Evolutionary conservation across 371 early-diverging fungal genomes (phyloP), one percentile per base, ranked within the genome.

Genomic region (Mortierella sp.): DNA sequence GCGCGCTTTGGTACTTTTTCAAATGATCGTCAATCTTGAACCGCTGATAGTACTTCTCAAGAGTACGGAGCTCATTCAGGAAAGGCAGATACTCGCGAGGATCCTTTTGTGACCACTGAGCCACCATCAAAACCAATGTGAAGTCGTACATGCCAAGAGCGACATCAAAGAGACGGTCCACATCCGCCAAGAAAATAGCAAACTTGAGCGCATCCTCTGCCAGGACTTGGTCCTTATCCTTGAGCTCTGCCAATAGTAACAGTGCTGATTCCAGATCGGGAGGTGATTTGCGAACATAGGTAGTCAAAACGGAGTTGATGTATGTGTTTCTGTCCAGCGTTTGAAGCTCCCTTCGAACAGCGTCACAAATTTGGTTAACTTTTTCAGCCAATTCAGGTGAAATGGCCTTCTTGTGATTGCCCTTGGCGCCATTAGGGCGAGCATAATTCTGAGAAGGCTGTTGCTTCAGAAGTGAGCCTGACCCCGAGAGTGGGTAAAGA

Each of bases 101-200:
- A 88, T 98, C 98, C 88, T 88, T 96, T 72, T 98, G 97, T 22
- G 96, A 94, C 76, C 95, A 94, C 81, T 97, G 97, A 18, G 97
- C 98, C 24, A 98, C 97, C 93, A 96, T 92, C 45, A 98, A 80
- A 10, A 96, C 97, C 64, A 98, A 87, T 18, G 91, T 85, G 77
- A 98, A 95, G 73, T 98, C 96, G 74, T 98, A 98, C 91, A 96
- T 92, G 26, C 97, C 97, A 70, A 98, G 86, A 1, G 98, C 98
- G 4, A 96, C 95, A 76, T 97, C 90, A 73, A 95, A 98, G 10
- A 98, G 88, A 14, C 87, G 86, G 68, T 96, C 93, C 59, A 94
- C 94, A 73, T 96, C 93, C 18, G 93, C 95, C 63, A 99, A 88
- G 84, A 97, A 97, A 63, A 97, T 93, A 40, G 96, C 90, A 83